Base-by-base conservation (phyloP, 176 grass and related monocot genomes). In the Alloteropsis semialata region DNA sequence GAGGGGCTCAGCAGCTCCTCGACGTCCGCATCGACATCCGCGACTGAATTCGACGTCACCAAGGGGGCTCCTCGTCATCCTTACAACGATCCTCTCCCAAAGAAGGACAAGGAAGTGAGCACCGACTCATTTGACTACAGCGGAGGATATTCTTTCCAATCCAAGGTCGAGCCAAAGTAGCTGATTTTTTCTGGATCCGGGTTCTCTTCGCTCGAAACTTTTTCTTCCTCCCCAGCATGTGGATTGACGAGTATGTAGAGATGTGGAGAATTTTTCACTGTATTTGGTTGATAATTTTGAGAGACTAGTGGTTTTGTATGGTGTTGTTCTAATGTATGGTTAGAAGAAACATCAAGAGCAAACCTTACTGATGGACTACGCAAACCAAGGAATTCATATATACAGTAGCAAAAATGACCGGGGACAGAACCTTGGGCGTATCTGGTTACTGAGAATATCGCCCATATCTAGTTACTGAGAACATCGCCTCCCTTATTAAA, bases 81-180 rank as follows among this genome's bases (percentile, higher is more conserved):
- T 65, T 96, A 96, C 64, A 43, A 86, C 0, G 89, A 95, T 57
- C 85, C 96, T 54, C 76, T 83, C 24, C 77, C 76, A 0, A 88
- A 66, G 19, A 99, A 94, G 87, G 93, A 94, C 15, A 96, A 94
- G 89, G 93, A 94, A 34, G 46, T 86, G 29, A 92, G 91, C 82
- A 89, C 79, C 15, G 80, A 58, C 53, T 88, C 89, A 0, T 96
- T 96, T 1, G 89, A 94, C 21, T 94, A 92, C 58, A 99, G 97
- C 74, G 91, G 91, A 11, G 97, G 89, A 6, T 94, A 94, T 80
- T 85, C 87, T 30, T 56, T 90, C 22, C 82, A 86, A 58, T 68
- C 87, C n/a, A 92, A 89, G 70, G 50, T 95, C 82, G 87, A 99
- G 77, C 93, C 93, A 3, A 96, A 96, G 79, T 99, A 96, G 84